Evolutionary conservation across 805 yeast species (phyloP).

Genomic region (Wickerhamiella parazyma): DNA sequence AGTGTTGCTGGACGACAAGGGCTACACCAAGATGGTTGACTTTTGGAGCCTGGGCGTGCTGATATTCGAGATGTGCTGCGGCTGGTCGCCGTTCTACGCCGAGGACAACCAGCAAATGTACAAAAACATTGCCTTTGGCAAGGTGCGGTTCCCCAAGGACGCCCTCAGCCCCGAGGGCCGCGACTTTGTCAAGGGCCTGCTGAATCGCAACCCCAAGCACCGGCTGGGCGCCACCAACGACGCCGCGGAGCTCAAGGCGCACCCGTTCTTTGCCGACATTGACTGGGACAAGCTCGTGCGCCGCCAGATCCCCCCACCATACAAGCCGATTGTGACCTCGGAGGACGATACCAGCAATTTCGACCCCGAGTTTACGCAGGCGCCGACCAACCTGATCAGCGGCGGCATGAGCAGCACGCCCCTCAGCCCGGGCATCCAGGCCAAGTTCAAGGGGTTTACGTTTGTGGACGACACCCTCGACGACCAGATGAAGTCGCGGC

Average conservation of each 20-base stretch:
- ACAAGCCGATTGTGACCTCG: slow-evolving; percentile 79
- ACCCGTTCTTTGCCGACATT: slow-evolving; percentile 80
- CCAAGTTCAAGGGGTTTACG: slow-evolving; percentile 92
- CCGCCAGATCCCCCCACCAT: slow-evolving; percentile 89
- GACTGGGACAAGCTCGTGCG: slow-evolving; percentile 73
- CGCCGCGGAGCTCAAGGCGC: slow-evolving; percentile 84
- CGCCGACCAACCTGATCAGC: slow-evolving; percentile 70
- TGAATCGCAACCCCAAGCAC: slow-evolving; percentile 92
- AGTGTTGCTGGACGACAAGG: slow-evolving; percentile 84
- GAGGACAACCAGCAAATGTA: slow-evolving; percentile 98
- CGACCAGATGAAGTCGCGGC: slow-evolving; percentile 43
- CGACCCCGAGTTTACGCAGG: slow-evolving; percentile 93
- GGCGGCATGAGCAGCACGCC: slow-evolving; percentile 49
- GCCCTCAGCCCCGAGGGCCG: slow-evolving; percentile 87
- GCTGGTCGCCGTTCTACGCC: slow-evolving; percentile 98
- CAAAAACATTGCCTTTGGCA: slow-evolving; percentile 96
- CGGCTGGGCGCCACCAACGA: slow-evolving; percentile 84
- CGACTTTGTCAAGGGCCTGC: slow-evolving; percentile 84
- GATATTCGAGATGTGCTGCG: slow-evolving; percentile 98
- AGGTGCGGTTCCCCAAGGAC: slow-evolving; percentile 93
- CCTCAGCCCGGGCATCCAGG: slow-evolving; percentile 86
- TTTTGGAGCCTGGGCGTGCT: slow-evolving; percentile 97
- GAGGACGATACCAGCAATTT: slow-evolving; percentile 94
- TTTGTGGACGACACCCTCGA: slow-evolving; percentile 91
- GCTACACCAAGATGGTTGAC: slow-evolving; percentile 97